Evolutionary conservation across 1,284 basidiomycete species (phyloP).

Genomic region (Puccinia triticina): DNA sequence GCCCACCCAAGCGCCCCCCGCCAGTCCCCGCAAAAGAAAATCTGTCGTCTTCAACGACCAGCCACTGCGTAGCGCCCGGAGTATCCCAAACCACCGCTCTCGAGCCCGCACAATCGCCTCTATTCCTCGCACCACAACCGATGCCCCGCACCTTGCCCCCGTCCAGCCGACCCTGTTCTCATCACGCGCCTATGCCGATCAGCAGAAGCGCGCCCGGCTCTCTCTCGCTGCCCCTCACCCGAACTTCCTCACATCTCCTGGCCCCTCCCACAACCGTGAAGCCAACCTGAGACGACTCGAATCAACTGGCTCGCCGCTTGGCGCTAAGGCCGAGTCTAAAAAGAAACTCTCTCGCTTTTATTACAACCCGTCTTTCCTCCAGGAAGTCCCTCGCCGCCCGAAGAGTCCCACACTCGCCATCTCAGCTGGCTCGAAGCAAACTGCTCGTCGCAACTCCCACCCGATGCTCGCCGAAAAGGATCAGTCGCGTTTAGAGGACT

Average conservation of each 20-base stretch:
- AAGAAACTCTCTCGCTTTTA: conserved; percentile 35
- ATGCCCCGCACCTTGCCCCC: background rate
- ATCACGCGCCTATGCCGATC: conserved; percentile 27
- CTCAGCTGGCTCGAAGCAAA: conserved; percentile 22
- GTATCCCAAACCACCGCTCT: conserved; percentile 44
- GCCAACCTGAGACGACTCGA: background rate
- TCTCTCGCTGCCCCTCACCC: conserved; percentile 40
- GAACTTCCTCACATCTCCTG: background rate
- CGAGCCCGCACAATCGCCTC: background rate
- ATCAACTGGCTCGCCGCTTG: conserved; percentile 11
- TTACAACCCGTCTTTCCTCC: conserved; percentile 12
- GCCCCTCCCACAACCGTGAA: background rate
- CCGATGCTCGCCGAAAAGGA: background rate
- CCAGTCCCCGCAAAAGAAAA: conserved; percentile 17
- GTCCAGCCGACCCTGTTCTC: conserved; percentile 15
- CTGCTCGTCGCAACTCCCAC: background rate
- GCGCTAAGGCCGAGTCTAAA: background rate
- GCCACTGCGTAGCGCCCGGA: conserved; percentile 33
- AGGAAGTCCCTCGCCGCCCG: conserved; percentile 12
- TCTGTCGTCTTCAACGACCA: conserved; percentile 39
- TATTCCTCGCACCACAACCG: background rate
- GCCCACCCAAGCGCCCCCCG: conserved; percentile 21
- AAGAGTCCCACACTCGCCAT: conserved; percentile 31
- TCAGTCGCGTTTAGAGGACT: background rate
- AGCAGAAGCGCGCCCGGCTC: conserved; percentile 42